phyloP scores from a whole-genome alignment of 192 early-diverging fungal genomes.

The Podila horticola region DNA sequence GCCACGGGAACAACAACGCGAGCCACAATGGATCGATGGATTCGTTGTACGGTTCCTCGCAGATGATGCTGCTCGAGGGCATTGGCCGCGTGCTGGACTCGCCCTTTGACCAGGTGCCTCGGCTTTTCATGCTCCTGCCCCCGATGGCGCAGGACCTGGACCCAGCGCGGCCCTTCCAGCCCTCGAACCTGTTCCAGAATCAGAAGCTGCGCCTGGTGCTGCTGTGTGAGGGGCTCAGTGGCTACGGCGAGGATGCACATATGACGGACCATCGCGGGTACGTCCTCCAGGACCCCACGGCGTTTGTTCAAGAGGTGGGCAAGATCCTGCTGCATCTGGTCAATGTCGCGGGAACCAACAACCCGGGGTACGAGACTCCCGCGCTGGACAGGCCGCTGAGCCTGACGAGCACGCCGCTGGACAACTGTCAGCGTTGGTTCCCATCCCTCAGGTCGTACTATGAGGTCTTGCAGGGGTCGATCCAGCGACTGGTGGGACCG shows the following conservation, averaged over 20 bases:
- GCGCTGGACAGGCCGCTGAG: constrained; percentile 15
- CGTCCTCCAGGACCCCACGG: constrained; percentile 7
- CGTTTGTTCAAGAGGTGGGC: constrained; percentile 37
- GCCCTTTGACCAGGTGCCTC: constrained; percentile 35
- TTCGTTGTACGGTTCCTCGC: constrained; percentile 10
- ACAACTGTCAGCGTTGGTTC: constrained; percentile 47
- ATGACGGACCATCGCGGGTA: constrained; percentile 45
- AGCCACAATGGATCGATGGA: constrained; percentile 10
- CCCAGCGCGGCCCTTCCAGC: constrained; percentile 11
- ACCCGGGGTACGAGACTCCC: constrained; percentile 23
- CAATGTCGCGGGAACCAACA: constrained; percentile 23
- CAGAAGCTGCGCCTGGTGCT: constrained; percentile 30
- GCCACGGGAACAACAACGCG: too few species aligned
- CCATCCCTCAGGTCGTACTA: constrained; percentile 30
- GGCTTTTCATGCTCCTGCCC: constrained; percentile 51
- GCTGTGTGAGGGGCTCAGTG: constrained; percentile 37
- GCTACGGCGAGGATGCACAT: constrained; percentile 46
- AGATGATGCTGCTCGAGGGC: constrained; percentile 37
- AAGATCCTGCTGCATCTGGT: constrained; percentile 39
- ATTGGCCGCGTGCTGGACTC: constrained; percentile 41
- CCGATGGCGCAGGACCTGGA: constrained; percentile 28
- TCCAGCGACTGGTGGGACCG: constrained; percentile 17
- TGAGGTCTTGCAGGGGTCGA: constrained; percentile 11
- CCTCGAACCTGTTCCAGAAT: constrained; percentile 30
- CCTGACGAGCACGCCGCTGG: constrained; percentile 39